phyloP scores from a whole-genome alignment of 352 stramenopile genomes.

The Blastocystis hominis region DNA sequence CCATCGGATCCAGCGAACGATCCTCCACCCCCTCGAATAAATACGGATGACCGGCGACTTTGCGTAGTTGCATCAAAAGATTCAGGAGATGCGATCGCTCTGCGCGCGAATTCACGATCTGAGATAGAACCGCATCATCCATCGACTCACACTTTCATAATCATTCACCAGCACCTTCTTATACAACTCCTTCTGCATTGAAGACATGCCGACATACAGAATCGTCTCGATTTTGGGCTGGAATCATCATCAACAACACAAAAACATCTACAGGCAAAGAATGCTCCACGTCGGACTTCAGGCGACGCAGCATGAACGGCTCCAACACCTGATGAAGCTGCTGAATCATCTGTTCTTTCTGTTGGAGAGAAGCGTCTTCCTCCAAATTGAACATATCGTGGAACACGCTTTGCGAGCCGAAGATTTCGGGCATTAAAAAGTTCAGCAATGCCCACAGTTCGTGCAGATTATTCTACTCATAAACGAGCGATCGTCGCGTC shows the following conservation, averaged over 20 bases:
- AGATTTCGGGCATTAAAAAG: slow-evolving; percentile 88
- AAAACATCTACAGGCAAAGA: slow-evolving; percentile 68
- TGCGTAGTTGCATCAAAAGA: slow-evolving; percentile 96
- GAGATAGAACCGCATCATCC: background rate
- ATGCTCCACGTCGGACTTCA: slow-evolving; percentile 92
- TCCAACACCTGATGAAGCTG: slow-evolving; percentile 84
- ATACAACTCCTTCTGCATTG: slow-evolving; percentile 96
- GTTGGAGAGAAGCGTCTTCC: background rate
- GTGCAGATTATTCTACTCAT: slow-evolving; percentile 88
- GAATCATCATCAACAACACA: background rate
- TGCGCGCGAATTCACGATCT: background rate
- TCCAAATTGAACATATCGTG: slow-evolving; percentile 68
- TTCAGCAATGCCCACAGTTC: slow-evolving; percentile 95
- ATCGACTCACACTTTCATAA: slow-evolving; percentile 62
- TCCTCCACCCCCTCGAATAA: slow-evolving; percentile 90
- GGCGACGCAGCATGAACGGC: slow-evolving; percentile 91
- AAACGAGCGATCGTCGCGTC: background rate
- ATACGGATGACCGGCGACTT: slow-evolving; percentile 96
- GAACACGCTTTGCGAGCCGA: slow-evolving; percentile 91
- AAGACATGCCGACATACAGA: slow-evolving; percentile 89
- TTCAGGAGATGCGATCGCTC: slow-evolving; percentile 76
- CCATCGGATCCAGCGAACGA: slow-evolving; percentile 79
- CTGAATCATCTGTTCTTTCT: slow-evolving; percentile 62
- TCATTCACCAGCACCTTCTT: slow-evolving; percentile 72
- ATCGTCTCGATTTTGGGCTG: slow-evolving; percentile 93